Conservation (phyloP, 345 rosid species). For the Angophora floribunda region DNA sequence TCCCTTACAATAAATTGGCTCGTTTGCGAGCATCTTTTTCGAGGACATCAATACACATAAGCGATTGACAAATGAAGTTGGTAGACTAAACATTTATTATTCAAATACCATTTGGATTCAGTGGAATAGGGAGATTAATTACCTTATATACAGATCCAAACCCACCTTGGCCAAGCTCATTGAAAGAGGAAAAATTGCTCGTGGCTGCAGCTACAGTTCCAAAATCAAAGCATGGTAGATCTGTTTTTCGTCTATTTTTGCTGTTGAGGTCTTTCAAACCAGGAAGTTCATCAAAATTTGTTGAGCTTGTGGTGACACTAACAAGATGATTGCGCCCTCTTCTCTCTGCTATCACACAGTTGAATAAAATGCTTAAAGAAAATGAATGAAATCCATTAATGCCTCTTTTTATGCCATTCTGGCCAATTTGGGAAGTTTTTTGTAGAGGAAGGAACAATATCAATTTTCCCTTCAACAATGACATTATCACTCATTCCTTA, state of each 20-base stretch:
- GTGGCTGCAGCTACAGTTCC: conserved; percentile 4
- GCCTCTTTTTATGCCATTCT: not conserved
- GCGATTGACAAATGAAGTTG: not conserved
- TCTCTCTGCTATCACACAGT: not conserved
- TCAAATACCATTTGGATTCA: not conserved
- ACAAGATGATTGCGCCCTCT: not conserved
- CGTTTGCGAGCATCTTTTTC: too few species aligned
- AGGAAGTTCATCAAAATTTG: not conserved
- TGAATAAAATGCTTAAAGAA: not conserved
- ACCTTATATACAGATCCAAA: conserved; percentile 19
- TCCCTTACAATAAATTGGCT: too few species aligned
- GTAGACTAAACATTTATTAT: not conserved
- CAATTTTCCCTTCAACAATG: not conserved
- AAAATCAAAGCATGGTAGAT: not conserved
- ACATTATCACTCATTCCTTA: not conserved
- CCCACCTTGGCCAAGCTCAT: conserved; percentile 13
- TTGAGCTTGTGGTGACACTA: not conserved
- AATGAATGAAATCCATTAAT: not conserved
- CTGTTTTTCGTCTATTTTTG: not conserved
- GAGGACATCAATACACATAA: not conserved
- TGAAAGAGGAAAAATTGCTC: not conserved
- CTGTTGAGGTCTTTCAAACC: not conserved
- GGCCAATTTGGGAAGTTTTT: not conserved
- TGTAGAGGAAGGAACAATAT: not conserved
- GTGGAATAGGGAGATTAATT: not conserved